Base-by-base conservation (phyloP, 2,329 filamentous ascomycete genomes). In the Curvularia spicifera region DNA sequence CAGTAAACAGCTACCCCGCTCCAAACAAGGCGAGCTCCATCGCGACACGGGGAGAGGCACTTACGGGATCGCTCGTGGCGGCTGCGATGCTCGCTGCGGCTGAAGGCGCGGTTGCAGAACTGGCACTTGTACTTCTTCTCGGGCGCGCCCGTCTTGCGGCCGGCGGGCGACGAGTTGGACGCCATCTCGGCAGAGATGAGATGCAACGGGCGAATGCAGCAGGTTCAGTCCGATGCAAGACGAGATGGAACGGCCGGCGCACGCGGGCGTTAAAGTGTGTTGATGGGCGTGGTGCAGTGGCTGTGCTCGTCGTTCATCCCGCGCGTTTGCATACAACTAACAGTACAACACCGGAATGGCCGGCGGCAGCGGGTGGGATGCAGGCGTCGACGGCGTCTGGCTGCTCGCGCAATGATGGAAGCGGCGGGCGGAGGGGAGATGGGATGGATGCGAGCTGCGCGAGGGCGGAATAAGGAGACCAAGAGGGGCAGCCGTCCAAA, bases 71-170 rank as follows among this genome's bases (percentile, higher is more conserved):
- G 87, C 81, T 99, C 95, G 80, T 99, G 95, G 80, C 95, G 87
- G 81, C 93, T 97, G 71, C 95, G 88, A 80, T 99, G 95, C 80
- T 99, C 95, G 79, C 93, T 97, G 78, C 95, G 86, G 82, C 93
- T 97, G 79, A 99, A 99, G 65, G 95, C 95, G 79, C 95, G 87
- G 81, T 93, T 93, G 83, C 95, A 98, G 80, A 97, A 98, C 84
- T 97, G 93, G 83, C 95, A 99, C 80, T 98, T 97, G 87, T 99
- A 99, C 81, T 97, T 97, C 84, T 96, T 94, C 83, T 98, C 95
- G 56, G 93, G 92, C 70, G 87, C 89, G 61, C 73, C 72, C 67
- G 89, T 80, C 81, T 96, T 96, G 79, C 91, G 88, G 73, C 89
- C 85, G 71, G 90, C 85, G 60, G 76, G 72, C 74, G 88, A 86